These are phyloP conservation scores for Austroboletus festivus DNA, from an alignment of 768 basidiomycete genomes.

Conservation along the genomic window DNA sequence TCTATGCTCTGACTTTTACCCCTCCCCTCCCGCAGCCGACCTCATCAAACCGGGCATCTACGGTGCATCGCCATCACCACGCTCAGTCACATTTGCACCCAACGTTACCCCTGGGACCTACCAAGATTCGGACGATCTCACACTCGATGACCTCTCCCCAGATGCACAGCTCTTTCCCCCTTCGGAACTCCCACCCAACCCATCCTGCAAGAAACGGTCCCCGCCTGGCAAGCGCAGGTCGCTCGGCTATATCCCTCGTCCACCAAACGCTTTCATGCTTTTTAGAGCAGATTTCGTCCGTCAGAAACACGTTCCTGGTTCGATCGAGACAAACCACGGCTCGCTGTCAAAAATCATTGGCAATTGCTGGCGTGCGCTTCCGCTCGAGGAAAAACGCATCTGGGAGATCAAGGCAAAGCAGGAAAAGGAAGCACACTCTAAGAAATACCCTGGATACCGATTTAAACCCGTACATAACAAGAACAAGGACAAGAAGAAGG, in stretches of 20 bases:
- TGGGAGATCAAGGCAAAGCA: constrained; percentile 75
- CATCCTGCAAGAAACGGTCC: constrained; percentile 43
- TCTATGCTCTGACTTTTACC: neutral
- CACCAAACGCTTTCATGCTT: constrained; percentile 36
- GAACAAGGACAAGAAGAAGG: constrained; percentile 43
- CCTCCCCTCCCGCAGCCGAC: constrained; percentile 22
- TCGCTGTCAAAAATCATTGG: constrained; percentile 51
- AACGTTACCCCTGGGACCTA: constrained; percentile 58
- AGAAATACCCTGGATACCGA: constrained; percentile 62
- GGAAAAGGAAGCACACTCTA: constrained; percentile 71
- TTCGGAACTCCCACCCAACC: constrained; percentile 38
- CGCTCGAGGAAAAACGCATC: constrained; percentile 63
- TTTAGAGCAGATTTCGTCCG: constrained; percentile 37
- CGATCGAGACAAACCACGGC: constrained; percentile 48
- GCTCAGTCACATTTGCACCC: constrained; percentile 59
- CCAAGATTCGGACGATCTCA: constrained; percentile 33
- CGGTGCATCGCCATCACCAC: constrained; percentile 41
- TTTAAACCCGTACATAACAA: constrained; percentile 46
- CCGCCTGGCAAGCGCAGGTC: constrained; percentile 64
- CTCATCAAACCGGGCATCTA: constrained; percentile 55
- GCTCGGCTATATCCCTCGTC: constrained; percentile 39
- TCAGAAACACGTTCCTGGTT: constrained; percentile 49
- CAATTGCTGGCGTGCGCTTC: constrained; percentile 64
- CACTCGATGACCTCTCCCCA: constrained; percentile 29
- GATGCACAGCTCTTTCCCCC: constrained; percentile 53